phyloP scores from a whole-genome alignment of 768 basidiomycete species.

The Mycena alexandri region DNA sequence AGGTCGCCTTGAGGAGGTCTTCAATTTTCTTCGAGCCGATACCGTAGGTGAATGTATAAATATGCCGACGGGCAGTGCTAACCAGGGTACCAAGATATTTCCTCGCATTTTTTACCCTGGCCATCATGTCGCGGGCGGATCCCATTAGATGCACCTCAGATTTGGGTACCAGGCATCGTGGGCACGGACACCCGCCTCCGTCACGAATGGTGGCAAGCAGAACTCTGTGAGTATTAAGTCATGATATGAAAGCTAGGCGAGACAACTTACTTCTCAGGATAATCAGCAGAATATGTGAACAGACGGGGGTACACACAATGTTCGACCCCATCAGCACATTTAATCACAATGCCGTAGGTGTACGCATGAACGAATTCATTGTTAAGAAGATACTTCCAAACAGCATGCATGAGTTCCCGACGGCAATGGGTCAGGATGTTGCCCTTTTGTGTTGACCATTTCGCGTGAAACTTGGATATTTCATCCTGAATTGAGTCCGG shows the following conservation, averaged over 20 bases:
- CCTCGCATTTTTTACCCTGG: neutral
- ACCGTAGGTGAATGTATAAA: neutral
- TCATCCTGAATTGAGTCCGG: constrained; percentile 44
- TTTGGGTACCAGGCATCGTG: constrained; percentile 39
- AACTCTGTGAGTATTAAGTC: constrained; percentile 7
- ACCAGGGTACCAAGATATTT: constrained; percentile 14
- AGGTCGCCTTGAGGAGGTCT: constrained; percentile 18
- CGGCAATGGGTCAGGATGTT: constrained; percentile 45
- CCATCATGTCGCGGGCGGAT: constrained; percentile 15
- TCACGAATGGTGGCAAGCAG: constrained; percentile 37
- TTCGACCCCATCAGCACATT: constrained; percentile 41
- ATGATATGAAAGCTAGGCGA: neutral
- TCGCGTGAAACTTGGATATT: constrained; percentile 35
- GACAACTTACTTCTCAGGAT: constrained; percentile 43
- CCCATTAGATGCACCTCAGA: constrained; percentile 36
- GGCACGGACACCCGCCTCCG: constrained; percentile 39
- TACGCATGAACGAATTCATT: constrained; percentile 44
- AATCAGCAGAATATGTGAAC: constrained; percentile 45
- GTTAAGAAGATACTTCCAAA: constrained; percentile 42
- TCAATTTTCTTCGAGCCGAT: constrained; percentile 8
- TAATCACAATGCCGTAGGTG: constrained; percentile 41
- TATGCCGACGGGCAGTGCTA: constrained; percentile 10
- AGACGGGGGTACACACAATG: constrained; percentile 42
- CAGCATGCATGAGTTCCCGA: constrained; percentile 44
- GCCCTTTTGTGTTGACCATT: constrained; percentile 28